A percentile compares a stretch with the other conserved stretches of the same genome.
phyloP scores from a whole-genome alignment of 2,329 filamentous ascomycete species.

The Colletotrichum filicis region DNA sequence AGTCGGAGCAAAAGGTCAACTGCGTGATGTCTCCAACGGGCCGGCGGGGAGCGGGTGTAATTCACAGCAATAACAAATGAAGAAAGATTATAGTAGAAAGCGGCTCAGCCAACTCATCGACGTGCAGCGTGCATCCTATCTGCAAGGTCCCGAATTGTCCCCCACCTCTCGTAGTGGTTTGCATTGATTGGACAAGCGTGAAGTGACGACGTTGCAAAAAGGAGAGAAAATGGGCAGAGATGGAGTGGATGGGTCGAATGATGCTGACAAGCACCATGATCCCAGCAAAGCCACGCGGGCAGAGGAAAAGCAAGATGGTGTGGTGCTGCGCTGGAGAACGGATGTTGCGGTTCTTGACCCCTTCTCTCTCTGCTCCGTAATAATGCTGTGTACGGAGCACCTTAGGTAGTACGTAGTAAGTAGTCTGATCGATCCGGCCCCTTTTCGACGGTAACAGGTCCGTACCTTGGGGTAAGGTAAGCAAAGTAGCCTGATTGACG shows the following conservation, averaged over 20 bases:
- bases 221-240: slow-evolving; percentile 4
- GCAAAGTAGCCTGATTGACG: neutral
- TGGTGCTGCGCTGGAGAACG: neutral
- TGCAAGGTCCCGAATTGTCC: neutral
- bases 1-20: neutral
- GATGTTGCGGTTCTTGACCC: neutral
- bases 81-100: neutral
- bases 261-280: slow-evolving; percentile 25
- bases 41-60: too few relatives aligned
- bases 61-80: neutral
- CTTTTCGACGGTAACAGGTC: neutral
- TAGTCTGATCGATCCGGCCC: neutral
- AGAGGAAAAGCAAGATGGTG: slow-evolving; percentile 3
- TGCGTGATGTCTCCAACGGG: neutral
- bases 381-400: too few relatives aligned
- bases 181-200: slow-evolving; percentile 9
- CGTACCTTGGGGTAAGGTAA: neutral
- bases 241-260: neutral
- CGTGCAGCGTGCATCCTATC: neutral
- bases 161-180: neutral
- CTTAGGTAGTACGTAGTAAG: too few relatives aligned
- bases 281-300: slow-evolving; percentile 25
- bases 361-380: too few relatives aligned
- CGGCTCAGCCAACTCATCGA: neutral
- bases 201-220: neutral